Conservation (phyloP, 1,139 yeast genomes). For the Taiozyma sp. region DNA sequence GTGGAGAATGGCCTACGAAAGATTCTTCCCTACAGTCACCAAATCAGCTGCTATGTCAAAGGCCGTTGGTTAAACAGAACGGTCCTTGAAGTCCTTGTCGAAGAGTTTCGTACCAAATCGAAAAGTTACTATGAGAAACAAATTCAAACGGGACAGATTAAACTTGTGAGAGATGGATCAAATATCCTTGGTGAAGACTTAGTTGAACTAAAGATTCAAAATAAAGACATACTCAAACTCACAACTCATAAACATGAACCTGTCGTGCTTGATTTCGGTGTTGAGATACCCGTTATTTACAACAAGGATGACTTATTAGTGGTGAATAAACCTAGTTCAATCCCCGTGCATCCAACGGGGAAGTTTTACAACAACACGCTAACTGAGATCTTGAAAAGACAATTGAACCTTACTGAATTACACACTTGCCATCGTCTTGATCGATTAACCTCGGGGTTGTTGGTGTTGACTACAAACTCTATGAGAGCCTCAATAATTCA, state of each 20-base stretch:
- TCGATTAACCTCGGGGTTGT: conserved; percentile 68
- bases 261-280: conserved; percentile 54
- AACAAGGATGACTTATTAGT: conserved; percentile 62
- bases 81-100: conserved; percentile 67
- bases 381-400: conserved; percentile 50
- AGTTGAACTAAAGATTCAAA: conserved; percentile 27
- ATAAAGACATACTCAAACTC: conserved; percentile 48
- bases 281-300: conserved; percentile 63
- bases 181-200: conserved; percentile 12
- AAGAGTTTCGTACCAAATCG: conserved; percentile 79
- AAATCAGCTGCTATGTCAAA: conserved; percentile 80
- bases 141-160: conserved; percentile 3
- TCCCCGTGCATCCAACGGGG: conserved; percentile 81
- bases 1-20: conserved; percentile 43
- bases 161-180: conserved; percentile 5
- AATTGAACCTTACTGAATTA: conserved; percentile 26
- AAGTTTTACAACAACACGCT: conserved; percentile 56
- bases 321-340: conserved; percentile 68
- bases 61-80: conserved; percentile 80
- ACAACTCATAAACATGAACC: conserved; percentile 63
- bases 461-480: conserved; percentile 51
- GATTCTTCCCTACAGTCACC: conserved; percentile 79
- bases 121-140: conserved; percentile 8
- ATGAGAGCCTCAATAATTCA: conserved; percentile 42
- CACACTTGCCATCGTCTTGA: conserved; percentile 71